Evolutionary conservation across 2,329 filamentous ascomycete genomes (phyloP).

Genomic region (Colletotrichum limetticola): DNA sequence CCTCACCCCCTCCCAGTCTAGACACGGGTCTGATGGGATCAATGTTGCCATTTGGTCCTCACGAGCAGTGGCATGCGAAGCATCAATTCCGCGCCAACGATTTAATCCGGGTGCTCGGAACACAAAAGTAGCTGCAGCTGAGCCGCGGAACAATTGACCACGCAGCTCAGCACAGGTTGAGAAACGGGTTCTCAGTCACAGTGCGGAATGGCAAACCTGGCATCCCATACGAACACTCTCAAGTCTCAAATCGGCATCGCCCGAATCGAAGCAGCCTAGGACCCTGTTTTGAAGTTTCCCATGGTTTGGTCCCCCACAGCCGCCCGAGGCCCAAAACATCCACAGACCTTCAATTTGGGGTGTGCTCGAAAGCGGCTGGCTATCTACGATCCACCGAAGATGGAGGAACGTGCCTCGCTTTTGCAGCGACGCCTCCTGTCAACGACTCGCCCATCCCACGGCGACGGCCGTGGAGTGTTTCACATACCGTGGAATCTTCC

Average conservation of each 20-base stretch:
- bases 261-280: conserved; percentile 15
- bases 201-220: neutral
- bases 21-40: neutral
- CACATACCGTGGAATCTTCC: conserved; percentile 9
- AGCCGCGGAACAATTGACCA: neutral
- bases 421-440: conserved; percentile 23
- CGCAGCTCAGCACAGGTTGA: neutral
- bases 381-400: neutral
- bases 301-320: conserved; percentile 6
- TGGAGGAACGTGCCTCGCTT: conserved; percentile 11
- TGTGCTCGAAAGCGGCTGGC: neutral
- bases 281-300: conserved; percentile 14
- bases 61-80: neutral
- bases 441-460: conserved; percentile 26
- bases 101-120: neutral
- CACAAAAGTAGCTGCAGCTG: neutral
- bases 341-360: conserved; percentile 11
- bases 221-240: too few relatives aligned
- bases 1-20: neutral
- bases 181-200: neutral
- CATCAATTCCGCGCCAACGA: neutral
- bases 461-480: conserved; percentile 21
- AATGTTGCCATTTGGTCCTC: neutral
- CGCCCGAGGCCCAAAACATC: conserved; percentile 1
- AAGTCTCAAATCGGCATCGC: conserved; percentile 19